Percentiles rank a stretch among this genome's conserved stretches.
Conservation (phyloP, 768 basidiomycete species). For the Mycena leptocephala region DNA sequence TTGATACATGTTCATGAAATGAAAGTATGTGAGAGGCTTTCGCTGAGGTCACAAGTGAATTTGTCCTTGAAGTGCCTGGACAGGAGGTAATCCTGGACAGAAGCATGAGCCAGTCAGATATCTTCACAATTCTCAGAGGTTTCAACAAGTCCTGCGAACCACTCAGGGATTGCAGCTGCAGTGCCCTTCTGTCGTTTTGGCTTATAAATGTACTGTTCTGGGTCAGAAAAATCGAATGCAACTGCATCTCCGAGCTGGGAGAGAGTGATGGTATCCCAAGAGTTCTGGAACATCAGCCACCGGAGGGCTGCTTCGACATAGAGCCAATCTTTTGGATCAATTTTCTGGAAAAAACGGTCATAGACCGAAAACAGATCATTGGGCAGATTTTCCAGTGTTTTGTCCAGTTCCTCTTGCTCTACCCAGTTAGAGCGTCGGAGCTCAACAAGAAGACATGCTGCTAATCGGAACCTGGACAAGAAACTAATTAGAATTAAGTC, state of each 20-base stretch:
- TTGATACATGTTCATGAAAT: slow-evolving; percentile 1
- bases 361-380: background rate
- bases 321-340: fast-evolving
- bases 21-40: background rate
- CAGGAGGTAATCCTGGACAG: background rate
- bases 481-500: background rate
- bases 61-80: background rate
- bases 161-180: background rate
- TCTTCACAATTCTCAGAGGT: background rate
- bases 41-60: background rate
- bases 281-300: background rate
- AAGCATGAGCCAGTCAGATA: background rate
- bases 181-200: background rate
- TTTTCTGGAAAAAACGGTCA: background rate
- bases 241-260: background rate
- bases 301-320: background rate
- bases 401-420: background rate
- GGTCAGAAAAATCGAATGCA: background rate
- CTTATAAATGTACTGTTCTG: background rate
- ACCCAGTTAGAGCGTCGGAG: background rate
- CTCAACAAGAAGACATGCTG: background rate
- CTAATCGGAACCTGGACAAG: background rate
- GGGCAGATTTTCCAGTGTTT: background rate
- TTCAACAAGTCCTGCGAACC: background rate
- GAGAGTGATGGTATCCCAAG: background rate